A percentile compares a stretch with the other conserved stretches of the same genome.
These are phyloP conservation scores for Mychonastes homosphaera DNA, from an alignment of 139 green algal species.

Conservation along the genomic window DNA sequence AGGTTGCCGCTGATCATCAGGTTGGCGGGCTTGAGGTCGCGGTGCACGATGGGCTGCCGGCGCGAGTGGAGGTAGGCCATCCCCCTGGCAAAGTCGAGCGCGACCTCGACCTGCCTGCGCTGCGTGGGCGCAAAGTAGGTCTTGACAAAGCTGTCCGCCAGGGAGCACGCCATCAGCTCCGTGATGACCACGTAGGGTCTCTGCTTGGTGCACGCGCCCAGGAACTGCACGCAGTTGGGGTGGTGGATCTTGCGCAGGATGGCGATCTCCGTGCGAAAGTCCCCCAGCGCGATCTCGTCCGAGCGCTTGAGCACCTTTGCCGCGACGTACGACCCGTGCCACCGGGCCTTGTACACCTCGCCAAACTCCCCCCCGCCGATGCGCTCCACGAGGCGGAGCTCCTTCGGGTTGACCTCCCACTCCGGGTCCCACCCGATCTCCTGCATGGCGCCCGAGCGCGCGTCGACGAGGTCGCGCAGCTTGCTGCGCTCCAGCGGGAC, in stretches of 20 bases:
- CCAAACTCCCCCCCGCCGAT: conserved; percentile 81
- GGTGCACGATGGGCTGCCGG: conserved; percentile 47
- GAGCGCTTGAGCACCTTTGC: conserved; percentile 78
- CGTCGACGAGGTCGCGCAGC: conserved; percentile 48
- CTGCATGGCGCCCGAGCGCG: conserved; percentile 26
- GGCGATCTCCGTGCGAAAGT: conserved; percentile 73
- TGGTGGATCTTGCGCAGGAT: conserved; percentile 75
- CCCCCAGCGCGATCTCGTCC: conserved; percentile 63
- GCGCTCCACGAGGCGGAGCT: conserved; percentile 52
- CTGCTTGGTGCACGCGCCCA: conserved; percentile 78
- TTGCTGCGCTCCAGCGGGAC: conserved; percentile 41
- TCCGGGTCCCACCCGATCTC: conserved; percentile 63
- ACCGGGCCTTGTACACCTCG: conserved; percentile 78
- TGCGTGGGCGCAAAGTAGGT: conserved; percentile 28
- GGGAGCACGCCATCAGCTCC: conserved; percentile 54
- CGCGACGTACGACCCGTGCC: conserved; percentile 66
- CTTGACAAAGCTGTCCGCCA: conserved; percentile 68
- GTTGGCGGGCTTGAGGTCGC: conserved; percentile 84
- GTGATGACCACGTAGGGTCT: conserved; percentile 80
- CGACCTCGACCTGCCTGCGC: conserved; percentile 57
- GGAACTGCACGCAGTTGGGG: conserved; percentile 58
- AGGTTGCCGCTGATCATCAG: conserved; percentile 74
- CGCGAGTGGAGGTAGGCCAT: conserved; percentile 81
- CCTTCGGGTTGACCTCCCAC: conserved; percentile 77
- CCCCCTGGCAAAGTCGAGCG: conserved; percentile 68